These are phyloP conservation scores for Raphidocelis subcapitata DNA, from an alignment of 139 green algal species.

Conservation along the genomic window DNA sequence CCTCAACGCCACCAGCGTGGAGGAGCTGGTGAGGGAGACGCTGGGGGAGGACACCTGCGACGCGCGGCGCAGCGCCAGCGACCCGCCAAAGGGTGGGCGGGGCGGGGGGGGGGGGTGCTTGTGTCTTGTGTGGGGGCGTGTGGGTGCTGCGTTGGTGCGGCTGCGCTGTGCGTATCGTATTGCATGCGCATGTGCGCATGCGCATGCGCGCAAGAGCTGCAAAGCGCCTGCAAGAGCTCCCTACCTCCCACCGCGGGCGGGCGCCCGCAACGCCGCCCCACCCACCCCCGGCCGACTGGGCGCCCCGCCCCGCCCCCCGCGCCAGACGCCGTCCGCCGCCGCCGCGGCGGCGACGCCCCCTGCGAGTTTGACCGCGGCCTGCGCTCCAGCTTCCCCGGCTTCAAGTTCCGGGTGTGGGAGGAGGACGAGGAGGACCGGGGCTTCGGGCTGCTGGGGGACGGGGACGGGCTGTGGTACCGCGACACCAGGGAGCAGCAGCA, in stretches of 20 bases:
- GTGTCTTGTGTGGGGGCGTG: neutral
- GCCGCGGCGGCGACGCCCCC: slow-evolving; percentile 12
- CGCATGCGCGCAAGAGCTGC: no score
- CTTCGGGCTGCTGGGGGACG: slow-evolving; percentile 55
- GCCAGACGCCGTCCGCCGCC: neutral
- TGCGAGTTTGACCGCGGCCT: slow-evolving; percentile 57
- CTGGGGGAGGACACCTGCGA: slow-evolving; percentile 69
- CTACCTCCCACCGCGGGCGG: no score
- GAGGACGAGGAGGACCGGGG: slow-evolving; percentile 13
- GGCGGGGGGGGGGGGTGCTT: neutral
- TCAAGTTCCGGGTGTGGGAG: neutral
- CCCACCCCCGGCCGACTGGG: no score
- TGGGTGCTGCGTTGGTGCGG: no score
- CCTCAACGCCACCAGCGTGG: slow-evolving; percentile 39
- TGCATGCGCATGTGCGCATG: no score
- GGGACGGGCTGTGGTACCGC: slow-evolving; percentile 58
- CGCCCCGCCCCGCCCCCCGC: neutral
- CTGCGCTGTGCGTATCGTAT: neutral
- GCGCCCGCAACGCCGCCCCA: no score
- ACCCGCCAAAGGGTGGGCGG: slow-evolving; percentile 18
- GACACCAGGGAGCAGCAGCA: slow-evolving; percentile 51
- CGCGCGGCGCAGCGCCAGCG: slow-evolving; percentile 43
- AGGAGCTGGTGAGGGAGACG: slow-evolving; percentile 65
- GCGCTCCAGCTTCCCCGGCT: slow-evolving; percentile 41
- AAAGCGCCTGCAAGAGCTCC: no score